Base-by-base conservation (phyloP, 768 basidiomycete genomes). In the Suillus luteus region DNA sequence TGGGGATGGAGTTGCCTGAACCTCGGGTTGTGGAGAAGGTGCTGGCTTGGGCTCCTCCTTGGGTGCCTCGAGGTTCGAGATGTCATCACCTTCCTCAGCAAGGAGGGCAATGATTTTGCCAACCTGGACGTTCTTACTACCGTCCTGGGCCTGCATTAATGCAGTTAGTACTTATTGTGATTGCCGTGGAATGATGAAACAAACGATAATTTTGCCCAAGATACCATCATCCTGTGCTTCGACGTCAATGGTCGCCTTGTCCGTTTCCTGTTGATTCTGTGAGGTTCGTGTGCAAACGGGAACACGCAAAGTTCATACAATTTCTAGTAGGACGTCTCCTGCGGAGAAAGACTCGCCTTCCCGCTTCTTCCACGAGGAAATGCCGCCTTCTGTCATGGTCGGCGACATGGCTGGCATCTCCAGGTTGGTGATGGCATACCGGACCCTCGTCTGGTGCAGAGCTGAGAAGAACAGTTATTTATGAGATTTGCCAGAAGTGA, bases 171-270 rank as follows among this genome's bases (percentile, higher is more conserved):
- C 38, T 27, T 14, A 33, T 11, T 27, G 19, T 37, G 58, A 64
- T 41, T 41, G 3, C 17, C 5, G 27, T 48, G 19, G 24, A 44
- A 24, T 55, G 31, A 22, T 52, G 14, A 46, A 38, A 79, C 90
- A 60, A 71, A 95, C 95, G 70, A 99, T 69, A 67, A 99, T 96
- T 81, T 93, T 98, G 62, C 91, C 96, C 73, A 99, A 78, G 17
- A 99, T 77, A 67, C 97, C 97, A 70, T 99, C 96, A 37, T 98
- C 96, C 77, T 96, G 96, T 15, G 97, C 95, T 78, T 99, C 97
- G 8, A 99, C 96, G 75, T 99, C 97, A 72, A 99, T 97, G 2
- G 95, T 96, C 17, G 96, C 92, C 77, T 94, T 94, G 82, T 95
- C 93, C 49, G 93, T 95, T 83, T 95, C 93, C 93, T 95, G 76